Base-by-base conservation (phyloP, 768 basidiomycete species). In the Serendipita sp. region DNA sequence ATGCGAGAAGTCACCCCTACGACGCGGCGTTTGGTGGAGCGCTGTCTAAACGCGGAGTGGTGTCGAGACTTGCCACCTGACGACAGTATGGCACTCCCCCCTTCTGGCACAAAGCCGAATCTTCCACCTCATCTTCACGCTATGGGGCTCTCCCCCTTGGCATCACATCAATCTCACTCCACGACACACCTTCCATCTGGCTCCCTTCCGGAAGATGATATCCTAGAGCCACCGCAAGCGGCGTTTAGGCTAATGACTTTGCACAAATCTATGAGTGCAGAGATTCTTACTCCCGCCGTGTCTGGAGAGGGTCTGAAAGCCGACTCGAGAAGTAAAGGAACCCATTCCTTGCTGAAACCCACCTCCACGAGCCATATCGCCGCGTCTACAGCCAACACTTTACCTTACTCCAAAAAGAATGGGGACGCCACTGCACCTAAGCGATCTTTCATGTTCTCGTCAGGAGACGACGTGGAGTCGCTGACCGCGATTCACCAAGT, bases 31-130 rank as follows among this genome's bases (percentile, higher is more conserved):
- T 80, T 99, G 5, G 96, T 97, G 17, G 88, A 93, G 64, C 81
- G 96, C 42, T 97, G 94, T 72, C 80, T 98, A 20, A 75, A 77
- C 14, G 92, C 87, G 2, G 84, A 87, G 5, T 96, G 93, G 93
- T 88, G 88, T 75, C 80, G 85, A 14, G 81, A 86, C 31, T 74
- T 86, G 42, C 79, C 78, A 64, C 79, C 78, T 64, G 83, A 77
- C 65, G 65, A 68, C 11, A 69, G 53, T 17, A 62, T 42, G 42
- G 65, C 48, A n/a, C 11, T 58, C n/a, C 30, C 30, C 13, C 53
- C 53, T 58, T 13, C 53, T 20, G 26, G 20, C 5, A 28, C 45
- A 9, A 48, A 48, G n/a, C 26, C 45, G n/a, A 48, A 48, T 28
- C 5, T 48, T n/a, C 45, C 45, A 9, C 20, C 45, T 28, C 45